These are phyloP conservation scores for Fusarium scirpi DNA, from an alignment of 2,329 filamentous ascomycete genomes.

Conservation along the genomic window DNA sequence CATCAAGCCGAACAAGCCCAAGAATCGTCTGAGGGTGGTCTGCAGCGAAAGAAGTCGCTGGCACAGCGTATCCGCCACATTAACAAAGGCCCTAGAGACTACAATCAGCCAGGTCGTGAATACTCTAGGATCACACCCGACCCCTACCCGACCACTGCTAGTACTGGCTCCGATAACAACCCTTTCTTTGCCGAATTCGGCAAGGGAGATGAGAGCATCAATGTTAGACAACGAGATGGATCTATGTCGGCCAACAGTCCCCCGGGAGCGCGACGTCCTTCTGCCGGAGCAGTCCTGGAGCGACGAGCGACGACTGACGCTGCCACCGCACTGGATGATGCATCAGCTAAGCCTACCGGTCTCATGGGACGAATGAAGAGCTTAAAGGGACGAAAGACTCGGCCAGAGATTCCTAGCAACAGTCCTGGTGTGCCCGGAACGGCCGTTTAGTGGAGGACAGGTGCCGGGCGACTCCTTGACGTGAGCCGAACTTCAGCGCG, in stretches of 20 bases:
- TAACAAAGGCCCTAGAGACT: constrained; percentile 74
- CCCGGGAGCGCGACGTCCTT: constrained; percentile 55
- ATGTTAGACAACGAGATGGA: constrained; percentile 56
- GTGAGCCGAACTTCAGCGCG: constrained; percentile 30
- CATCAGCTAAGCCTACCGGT: constrained; percentile 65
- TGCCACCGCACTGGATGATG: constrained; percentile 54
- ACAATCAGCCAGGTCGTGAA: constrained; percentile 66
- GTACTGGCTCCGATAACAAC: constrained; percentile 63
- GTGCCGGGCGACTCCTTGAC: constrained; percentile 40
- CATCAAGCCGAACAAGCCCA: constrained; percentile 76
- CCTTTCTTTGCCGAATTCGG: constrained; percentile 87
- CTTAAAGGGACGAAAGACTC: constrained; percentile 72
- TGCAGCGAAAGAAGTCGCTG: constrained; percentile 93
- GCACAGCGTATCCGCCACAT: constrained; percentile 92
- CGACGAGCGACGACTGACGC: constrained; percentile 73
- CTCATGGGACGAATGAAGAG: constrained; percentile 85
- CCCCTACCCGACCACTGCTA: constrained; percentile 50
- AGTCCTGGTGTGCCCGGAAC: constrained; percentile 55
- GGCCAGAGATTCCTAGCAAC: constrained; percentile 53
- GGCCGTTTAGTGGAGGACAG: constrained; percentile 53
- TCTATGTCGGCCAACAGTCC: constrained; percentile 68
- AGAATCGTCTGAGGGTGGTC: constrained; percentile 67
- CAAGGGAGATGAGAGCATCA: constrained; percentile 65
- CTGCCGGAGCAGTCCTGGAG: constrained; percentile 64
- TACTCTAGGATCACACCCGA: constrained; percentile 59